Conservation (phyloP, 73 alveolate species). For the Effrenium voratum region DNA sequence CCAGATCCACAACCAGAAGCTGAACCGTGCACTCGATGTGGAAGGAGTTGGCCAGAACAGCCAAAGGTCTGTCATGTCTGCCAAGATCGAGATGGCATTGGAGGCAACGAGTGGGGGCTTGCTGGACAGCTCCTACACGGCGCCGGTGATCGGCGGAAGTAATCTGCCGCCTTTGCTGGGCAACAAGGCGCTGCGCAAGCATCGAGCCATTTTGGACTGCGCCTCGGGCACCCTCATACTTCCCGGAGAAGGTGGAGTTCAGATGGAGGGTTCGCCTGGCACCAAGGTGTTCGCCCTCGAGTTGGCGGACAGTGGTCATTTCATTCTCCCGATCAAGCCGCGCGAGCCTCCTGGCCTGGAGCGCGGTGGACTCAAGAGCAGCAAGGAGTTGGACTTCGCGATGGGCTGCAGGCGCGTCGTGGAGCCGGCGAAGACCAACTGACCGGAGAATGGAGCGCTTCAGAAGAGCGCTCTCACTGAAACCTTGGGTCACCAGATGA, state of each 20-base stretch:
- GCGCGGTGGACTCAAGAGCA: neutral
- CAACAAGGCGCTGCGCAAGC: neutral
- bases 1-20: neutral
- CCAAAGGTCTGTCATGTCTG: neutral
- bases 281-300: neutral
- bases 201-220: neutral
- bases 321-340: neutral
- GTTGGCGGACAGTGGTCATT: neutral
- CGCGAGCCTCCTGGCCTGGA: neutral
- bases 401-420: neutral
- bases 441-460: neutral
- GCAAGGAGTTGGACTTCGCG: neutral
- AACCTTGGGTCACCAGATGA: neutral
- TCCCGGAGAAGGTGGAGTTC: slow-evolving; percentile 18
- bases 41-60: slow-evolving; percentile 55
- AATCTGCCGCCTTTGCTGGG: slow-evolving; percentile 3
- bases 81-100: neutral
- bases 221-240: neutral
- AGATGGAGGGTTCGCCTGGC: neutral
- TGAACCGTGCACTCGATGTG: neutral
- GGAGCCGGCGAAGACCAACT: neutral
- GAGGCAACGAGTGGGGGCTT: neutral
- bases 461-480: neutral
- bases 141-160: neutral
- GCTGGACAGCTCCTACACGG: neutral